Evolutionary conservation across 805 yeast species (phyloP).

Genomic region (Lachancea lanzarotensis): DNA sequence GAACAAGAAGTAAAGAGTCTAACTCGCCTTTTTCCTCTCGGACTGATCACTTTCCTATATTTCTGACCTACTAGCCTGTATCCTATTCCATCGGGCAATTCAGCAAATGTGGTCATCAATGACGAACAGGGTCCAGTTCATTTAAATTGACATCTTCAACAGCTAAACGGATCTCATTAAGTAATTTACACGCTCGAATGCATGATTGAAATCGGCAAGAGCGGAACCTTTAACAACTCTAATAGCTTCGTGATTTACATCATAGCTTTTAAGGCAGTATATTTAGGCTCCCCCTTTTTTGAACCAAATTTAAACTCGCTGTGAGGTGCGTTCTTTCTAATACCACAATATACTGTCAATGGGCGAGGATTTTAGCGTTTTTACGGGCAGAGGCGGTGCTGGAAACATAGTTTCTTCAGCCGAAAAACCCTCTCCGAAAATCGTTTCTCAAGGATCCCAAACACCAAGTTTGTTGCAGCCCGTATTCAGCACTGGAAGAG

Average conservation of each 20-base stretch:
- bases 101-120: too few relatives aligned
- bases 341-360: not conserved
- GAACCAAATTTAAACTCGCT: not conserved
- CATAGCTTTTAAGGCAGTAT: not conserved
- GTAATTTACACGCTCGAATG: too few relatives aligned
- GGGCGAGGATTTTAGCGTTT: constrained; percentile 11
- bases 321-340: not conserved
- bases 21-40: too few relatives aligned
- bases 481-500: constrained; percentile 65
- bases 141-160: not conserved
- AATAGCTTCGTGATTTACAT: not conserved
- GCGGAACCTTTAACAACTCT: too few relatives aligned
- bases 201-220: too few relatives aligned
- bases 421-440: constrained; percentile 45
- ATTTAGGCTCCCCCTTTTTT: not conserved
- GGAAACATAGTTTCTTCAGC: constrained; percentile 52
- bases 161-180: not conserved
- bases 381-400: constrained; percentile 80
- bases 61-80: too few relatives aligned
- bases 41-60: too few relatives aligned
- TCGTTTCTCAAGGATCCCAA: constrained; percentile 52
- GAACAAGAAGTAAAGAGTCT: too few relatives aligned
- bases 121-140: not conserved
- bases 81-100: too few relatives aligned
- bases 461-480: constrained; percentile 53